phyloP scores from a whole-genome alignment of 1,284 basidiomycete genomes.

The Pascua guehoae region DNA sequence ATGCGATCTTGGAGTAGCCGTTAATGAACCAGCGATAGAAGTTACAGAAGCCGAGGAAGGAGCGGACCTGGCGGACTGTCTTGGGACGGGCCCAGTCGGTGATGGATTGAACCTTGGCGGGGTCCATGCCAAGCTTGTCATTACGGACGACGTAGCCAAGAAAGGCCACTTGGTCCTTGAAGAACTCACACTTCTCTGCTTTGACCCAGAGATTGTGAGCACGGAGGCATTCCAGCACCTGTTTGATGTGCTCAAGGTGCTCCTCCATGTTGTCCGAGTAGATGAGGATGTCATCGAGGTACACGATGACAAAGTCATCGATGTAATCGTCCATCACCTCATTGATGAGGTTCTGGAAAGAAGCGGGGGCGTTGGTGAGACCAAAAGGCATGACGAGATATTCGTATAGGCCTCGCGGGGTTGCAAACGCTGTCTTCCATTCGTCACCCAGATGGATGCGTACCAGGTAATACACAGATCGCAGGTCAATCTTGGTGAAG shows the following conservation, averaged over 20 bases:
- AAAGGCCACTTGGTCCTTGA: constrained; percentile 6
- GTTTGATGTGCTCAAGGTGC: constrained; percentile 28
- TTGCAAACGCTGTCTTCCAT: constrained; percentile 48
- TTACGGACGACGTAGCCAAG: constrained; percentile 33
- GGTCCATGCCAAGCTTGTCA: constrained; percentile 39
- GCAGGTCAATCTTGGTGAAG: constrained; percentile 44
- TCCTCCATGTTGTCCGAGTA: constrained; percentile 51
- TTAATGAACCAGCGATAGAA: constrained; percentile 51
- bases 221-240: constrained; percentile 47
- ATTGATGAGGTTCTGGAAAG: constrained; percentile 44
- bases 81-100: constrained; percentile 49
- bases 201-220: constrained; percentile 45
- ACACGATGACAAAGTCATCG: constrained; percentile 35
- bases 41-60: constrained; percentile 48
- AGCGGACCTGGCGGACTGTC: constrained; percentile 38
- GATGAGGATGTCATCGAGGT: constrained; percentile 49
- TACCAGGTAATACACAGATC: constrained; percentile 37
- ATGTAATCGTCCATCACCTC: constrained; percentile 29
- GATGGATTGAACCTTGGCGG: constrained; percentile 39
- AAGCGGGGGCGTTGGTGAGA: constrained; percentile 49
- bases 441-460: constrained; percentile 33
- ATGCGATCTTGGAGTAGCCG: constrained; percentile 38
- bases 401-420: constrained; percentile 47
- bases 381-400: constrained; percentile 51
- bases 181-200: constrained; percentile 51